Conservation (phyloP, 2,329 filamentous ascomycete species). For the Cordyceps cicadae region DNA sequence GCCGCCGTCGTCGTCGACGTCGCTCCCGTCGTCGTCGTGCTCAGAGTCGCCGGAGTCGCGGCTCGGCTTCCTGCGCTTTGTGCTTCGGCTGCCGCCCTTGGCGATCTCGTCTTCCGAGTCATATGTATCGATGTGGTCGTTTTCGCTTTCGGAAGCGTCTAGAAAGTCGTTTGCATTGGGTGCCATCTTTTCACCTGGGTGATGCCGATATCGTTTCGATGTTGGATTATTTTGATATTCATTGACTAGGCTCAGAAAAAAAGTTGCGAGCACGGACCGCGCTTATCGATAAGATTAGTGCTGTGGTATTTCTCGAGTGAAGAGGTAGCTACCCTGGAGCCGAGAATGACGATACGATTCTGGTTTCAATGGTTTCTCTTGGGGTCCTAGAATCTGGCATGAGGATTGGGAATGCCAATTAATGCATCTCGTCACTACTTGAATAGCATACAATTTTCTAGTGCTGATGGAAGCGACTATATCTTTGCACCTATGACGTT, state of each 20-base stretch:
- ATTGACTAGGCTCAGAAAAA: background rate
- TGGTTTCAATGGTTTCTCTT: background rate
- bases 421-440: background rate
- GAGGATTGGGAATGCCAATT: background rate
- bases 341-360: background rate
- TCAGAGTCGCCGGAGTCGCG: slow-evolving; percentile 28
- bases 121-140: slow-evolving; percentile 51
- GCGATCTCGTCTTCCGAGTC: slow-evolving; percentile 62
- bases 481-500: background rate
- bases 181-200: slow-evolving; percentile 40
- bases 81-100: slow-evolving; percentile 52
- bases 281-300: slow-evolving; percentile 10
- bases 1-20: slow-evolving; percentile 16
- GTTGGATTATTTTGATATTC: background rate
- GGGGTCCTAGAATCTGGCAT: background rate
- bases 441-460: background rate
- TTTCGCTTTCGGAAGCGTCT: slow-evolving; percentile 49
- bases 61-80: slow-evolving; percentile 56
- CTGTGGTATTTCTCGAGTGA: background rate
- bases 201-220: background rate
- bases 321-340: background rate
- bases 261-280: background rate
- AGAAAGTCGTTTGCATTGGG: slow-evolving; percentile 67
- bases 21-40: slow-evolving; percentile 17
- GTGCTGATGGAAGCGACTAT: too few species aligned